Conservation (phyloP, 805 yeast species). For the Kuraishia molischiana region DNA sequence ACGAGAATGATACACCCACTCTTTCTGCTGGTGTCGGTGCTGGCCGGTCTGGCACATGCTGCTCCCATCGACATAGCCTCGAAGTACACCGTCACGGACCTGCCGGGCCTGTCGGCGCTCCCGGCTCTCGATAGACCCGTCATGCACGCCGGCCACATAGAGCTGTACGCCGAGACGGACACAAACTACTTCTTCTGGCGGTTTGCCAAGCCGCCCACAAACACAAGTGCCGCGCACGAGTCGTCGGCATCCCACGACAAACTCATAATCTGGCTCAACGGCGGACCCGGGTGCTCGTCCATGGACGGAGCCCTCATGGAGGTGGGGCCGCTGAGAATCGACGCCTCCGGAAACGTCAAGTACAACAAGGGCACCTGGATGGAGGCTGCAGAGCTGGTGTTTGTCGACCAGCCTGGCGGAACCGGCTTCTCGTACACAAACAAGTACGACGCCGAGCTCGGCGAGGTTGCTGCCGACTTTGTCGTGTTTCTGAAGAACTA, state of each 20-base stretch:
- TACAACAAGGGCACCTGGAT: conserved; percentile 79
- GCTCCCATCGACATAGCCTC: neutral
- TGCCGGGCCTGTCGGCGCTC: conserved; percentile 18
- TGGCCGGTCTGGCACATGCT: no score
- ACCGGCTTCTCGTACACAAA: conserved; percentile 77
- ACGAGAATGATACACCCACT: no score
- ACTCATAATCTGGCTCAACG: conserved; percentile 83
- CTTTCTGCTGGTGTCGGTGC: no score
- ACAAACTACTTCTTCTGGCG: conserved; percentile 75
- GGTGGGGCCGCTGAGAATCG: conserved; percentile 75
- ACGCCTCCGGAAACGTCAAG: conserved; percentile 28
- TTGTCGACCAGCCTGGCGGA: conserved; percentile 91
- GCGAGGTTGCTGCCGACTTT: conserved; percentile 52
- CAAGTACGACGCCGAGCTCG: conserved; percentile 42
- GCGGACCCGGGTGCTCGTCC: conserved; percentile 98
- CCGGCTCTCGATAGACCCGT: conserved; percentile 24
- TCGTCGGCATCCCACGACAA: neutral
- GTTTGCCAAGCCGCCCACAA: conserved; percentile 28
- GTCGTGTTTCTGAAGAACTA: conserved; percentile 56
- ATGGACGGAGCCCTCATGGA: conserved; percentile 97
- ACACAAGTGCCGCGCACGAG: conserved; percentile 2
- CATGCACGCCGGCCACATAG: conserved; percentile 63
- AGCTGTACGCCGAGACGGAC: conserved; percentile 38
- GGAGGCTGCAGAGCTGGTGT: conserved; percentile 65
- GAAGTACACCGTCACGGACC: conserved; percentile 8